Evolutionary conservation across 106 monocot genomes (phyloP).

Genomic region (Allium cepa): DNA sequence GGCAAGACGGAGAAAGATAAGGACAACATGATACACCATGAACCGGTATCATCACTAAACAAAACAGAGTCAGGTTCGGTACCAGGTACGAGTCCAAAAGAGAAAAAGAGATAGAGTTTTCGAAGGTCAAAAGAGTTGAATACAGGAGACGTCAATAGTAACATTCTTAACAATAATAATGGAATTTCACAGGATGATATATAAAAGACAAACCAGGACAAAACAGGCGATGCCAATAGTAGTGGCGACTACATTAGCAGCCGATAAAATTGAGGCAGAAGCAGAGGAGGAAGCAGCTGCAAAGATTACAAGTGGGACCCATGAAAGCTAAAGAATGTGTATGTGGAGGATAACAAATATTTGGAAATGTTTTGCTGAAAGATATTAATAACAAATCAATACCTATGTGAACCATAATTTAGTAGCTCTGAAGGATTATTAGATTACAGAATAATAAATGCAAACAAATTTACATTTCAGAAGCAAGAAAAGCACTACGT

Average conservation of each 20-base stretch:
- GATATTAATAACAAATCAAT: no score
- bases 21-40: slow-evolving; percentile 13
- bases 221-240: no score
- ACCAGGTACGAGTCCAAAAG: slow-evolving; percentile 14
- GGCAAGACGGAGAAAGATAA: slow-evolving; percentile 44
- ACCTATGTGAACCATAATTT: no score
- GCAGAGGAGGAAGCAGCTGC: no score
- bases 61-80: no score
- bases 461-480: no score
- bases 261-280: no score
- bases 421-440: no score
- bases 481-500: slow-evolving; percentile 61
- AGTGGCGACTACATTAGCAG: no score
- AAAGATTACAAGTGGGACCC: slow-evolving; percentile 13
- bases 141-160: slow-evolving; percentile 7
- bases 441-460: no score
- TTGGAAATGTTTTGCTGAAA: not conserved
- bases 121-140: slow-evolving; percentile 8
- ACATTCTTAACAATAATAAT: not conserved
- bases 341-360: slow-evolving; percentile 13
- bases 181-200: slow-evolving; percentile 17
- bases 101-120: slow-evolving; percentile 66
- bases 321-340: not conserved
- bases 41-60: not conserved
- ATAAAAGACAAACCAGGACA: slow-evolving; percentile 24